Base-by-base conservation (phyloP, 1,139 yeast genomes). In the Yamadazyma atmosphaerica region DNA sequence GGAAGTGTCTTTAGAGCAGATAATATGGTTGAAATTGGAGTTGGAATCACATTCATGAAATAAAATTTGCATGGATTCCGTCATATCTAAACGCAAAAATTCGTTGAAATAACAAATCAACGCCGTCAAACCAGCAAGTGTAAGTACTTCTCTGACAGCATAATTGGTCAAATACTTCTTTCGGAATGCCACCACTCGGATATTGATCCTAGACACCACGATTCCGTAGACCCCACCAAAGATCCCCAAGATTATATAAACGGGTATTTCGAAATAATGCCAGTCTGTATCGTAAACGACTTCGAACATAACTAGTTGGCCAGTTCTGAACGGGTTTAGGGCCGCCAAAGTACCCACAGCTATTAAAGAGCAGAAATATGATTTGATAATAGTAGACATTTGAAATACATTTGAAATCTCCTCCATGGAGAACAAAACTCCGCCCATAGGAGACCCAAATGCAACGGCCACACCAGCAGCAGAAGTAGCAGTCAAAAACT, bases 181-280 rank as follows among this genome's bases (percentile, higher is more conserved):
- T 37, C 99, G 72, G 60, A 89, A 86, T 4, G 84, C 74, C 17
- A 87, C 95, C 35, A 82, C 88, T 30, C 81, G 74, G 36, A 89
- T 79, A 56, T 92, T 90, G 65, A 81, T 79, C 51, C 81, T 83
- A 32, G 88, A 77, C n/a, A 90, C 83, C 16, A 86, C 57, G 8
- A 86, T 83, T 1, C 98, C 98, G 54, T 88, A 89, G 2, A 86
- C 56, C 0, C 98, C 98, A 2, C 98, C 98, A 66, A 90, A 90
- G 0, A 86, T 55, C 0, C 98, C 99, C 16, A 92, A 56, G 2
- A 90, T 39, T 3, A 87, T 72, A 54, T 85, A 92, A 40, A 88
- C 72, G 1, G 96, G 88, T 10, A 90, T 70, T 56, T 94, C 98
- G 58, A 83, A 83, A 45, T 81, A 79, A 52, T 79, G 90, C 98